These are phyloP conservation scores for Kazachstania viticola DNA, from an alignment of 805 yeast genomes.

Conservation along the genomic window DNA sequence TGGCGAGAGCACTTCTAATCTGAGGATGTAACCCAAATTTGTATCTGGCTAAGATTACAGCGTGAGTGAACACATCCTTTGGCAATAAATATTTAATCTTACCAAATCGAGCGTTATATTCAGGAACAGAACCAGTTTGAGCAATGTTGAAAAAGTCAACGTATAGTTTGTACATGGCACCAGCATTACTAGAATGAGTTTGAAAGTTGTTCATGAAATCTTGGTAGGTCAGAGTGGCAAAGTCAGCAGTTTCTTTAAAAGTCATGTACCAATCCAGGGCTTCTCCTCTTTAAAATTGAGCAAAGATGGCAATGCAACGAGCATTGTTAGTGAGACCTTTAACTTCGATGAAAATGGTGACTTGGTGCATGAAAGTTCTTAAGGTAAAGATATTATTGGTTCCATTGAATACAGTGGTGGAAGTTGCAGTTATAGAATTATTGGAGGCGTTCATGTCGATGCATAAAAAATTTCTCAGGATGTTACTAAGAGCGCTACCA, in stretches of 20 bases:
- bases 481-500: too few relatives aligned
- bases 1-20: neutral
- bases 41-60: neutral
- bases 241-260: neutral
- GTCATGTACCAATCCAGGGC: neutral
- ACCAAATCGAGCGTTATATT: neutral
- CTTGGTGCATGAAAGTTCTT: too few relatives aligned
- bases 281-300: neutral
- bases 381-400: too few relatives aligned
- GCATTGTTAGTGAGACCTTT: too few relatives aligned
- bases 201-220: neutral
- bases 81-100: neutral
- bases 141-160: constrained; percentile 1
- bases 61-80: neutral
- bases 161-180: neutral
- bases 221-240: neutral
- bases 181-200: neutral
- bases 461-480: too few relatives aligned
- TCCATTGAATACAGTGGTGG: too few relatives aligned
- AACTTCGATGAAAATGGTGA: too few relatives aligned
- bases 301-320: neutral
- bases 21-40: neutral
- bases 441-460: too few relatives aligned
- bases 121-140: neutral
- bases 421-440: too few relatives aligned